Conservation (phyloP, 2,329 filamentous ascomycete species). For the Penicillium brevicompactum region DNA sequence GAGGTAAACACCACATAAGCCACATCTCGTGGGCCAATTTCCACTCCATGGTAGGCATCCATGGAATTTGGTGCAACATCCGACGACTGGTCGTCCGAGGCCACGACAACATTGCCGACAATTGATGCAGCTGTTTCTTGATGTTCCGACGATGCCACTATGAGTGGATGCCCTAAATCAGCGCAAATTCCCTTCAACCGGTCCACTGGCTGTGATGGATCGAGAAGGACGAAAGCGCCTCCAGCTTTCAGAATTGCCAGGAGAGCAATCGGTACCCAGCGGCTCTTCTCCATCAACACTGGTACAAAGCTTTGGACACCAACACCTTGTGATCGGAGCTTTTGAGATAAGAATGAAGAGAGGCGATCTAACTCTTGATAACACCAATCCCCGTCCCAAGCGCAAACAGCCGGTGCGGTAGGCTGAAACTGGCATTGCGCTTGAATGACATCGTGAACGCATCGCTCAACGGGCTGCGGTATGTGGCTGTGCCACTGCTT, state of each 20-base stretch:
- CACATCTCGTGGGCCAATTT: not conserved
- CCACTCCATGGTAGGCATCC: not conserved
- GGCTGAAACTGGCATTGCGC: not conserved
- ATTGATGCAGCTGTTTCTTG: not conserved
- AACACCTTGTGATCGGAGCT: conserved; percentile 29
- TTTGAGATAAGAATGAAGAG: conserved; percentile 26
- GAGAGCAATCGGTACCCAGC: conserved; percentile 9
- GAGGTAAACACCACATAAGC: conserved; percentile 58
- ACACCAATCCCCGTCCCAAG: conserved; percentile 13
- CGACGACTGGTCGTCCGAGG: not conserved
- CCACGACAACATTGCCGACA: not conserved
- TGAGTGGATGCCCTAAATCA: not conserved
- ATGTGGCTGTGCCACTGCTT: not conserved
- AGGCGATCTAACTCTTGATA: conserved; percentile 18
- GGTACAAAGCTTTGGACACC: conserved; percentile 6
- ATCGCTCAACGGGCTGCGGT: not conserved
- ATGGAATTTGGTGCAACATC: not conserved
- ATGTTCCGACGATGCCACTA: not conserved
- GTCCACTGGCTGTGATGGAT: conserved; percentile 13
- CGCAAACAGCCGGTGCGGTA: conserved; percentile 5
- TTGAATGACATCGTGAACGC: not conserved
- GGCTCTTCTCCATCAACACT: conserved; percentile 11
- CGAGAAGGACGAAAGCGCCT: conserved; percentile 13
- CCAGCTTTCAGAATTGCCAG: conserved; percentile 14
- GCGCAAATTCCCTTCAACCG: conserved; percentile 13